Percentiles rank a stretch among this genome's conserved stretches.
Conservation (phyloP, 371 early-diverging fungal species). For the Mucor plumbeus region DNA sequence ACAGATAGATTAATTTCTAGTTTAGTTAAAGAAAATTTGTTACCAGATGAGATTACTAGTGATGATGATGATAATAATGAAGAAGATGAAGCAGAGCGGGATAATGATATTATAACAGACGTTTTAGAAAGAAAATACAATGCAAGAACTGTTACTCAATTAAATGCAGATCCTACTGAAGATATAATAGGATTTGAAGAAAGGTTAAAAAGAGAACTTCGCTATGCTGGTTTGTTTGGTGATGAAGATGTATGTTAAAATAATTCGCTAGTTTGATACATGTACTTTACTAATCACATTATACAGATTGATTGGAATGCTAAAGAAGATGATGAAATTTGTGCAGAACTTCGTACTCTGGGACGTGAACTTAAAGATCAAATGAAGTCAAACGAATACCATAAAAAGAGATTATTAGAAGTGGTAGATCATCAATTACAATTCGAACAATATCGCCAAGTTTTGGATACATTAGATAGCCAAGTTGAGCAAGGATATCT, state of each 20-base stretch:
- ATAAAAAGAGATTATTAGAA: constrained; percentile 71
- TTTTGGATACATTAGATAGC: constrained; percentile 86
- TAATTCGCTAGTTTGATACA: not conserved
- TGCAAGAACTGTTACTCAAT: constrained; percentile 16
- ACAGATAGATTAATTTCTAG: constrained; percentile 77
- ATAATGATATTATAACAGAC: constrained; percentile 34
- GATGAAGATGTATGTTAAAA: constrained; percentile 68
- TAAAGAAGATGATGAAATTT: constrained; percentile 83
- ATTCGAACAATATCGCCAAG: constrained; percentile 86
- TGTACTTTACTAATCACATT: not conserved
- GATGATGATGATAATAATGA: constrained; percentile 38
- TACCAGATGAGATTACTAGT: constrained; percentile 18
- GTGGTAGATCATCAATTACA: constrained; percentile 79
- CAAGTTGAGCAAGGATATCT: constrained; percentile 85
- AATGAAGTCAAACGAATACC: constrained; percentile 63
- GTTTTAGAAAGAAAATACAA: constrained; percentile 18
- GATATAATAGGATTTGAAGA: constrained; percentile 66
- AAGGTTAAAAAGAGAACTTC: constrained; percentile 79
- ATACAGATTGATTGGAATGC: constrained; percentile 68
- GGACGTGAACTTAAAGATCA: constrained; percentile 80
- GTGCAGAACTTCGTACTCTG: constrained; percentile 68
- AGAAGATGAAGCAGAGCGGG: constrained; percentile 23
- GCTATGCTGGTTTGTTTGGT: constrained; percentile 77
- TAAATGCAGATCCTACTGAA: constrained; percentile 22
- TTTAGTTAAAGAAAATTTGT: constrained; percentile 64